Base-by-base conservation (phyloP, 371 early-diverging fungal species). In the Lichtheimia corymbifera region DNA sequence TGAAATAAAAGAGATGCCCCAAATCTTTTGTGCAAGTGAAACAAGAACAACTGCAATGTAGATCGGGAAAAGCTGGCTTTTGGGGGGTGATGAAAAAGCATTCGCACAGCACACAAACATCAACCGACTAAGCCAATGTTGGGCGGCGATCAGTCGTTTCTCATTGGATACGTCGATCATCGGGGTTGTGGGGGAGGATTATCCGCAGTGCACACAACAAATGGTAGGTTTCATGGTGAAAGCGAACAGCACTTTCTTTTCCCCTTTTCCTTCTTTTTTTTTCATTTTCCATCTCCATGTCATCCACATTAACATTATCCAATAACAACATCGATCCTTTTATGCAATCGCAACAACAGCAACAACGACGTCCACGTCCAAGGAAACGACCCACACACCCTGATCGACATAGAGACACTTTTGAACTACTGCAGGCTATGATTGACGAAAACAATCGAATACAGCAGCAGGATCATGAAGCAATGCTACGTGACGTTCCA, bases 331-430 rank as follows among this genome's bases (percentile, higher is more conserved):
- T 18, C 47, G 47, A 47, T 22, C 47, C n/a, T 47, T 47, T 18
- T 47, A 47, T 47, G 47, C 22, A 18, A 22, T 47, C 47, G 11
- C 47, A 47, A 5, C 47, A 35, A 14, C 17, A 53, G 6, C 13
- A 51, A 51, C 59, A 49, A 14, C 6, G 35, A 11, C 35, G 47
- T 18, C 17, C 47, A 22, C 18, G 18, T 18, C 5, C 47, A 22
- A 47, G 47, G 47, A n/a, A 52, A 14, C 22, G 28, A n/a, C 24
- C 53, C 30, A 55, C 55, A 12, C 69, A 70, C 25, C 63, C 63
- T n/a, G 73, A 74, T 58, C 66, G 75, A 56, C 65, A 73, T 55
- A 53, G 73, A n/a, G 79, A 78, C 35, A 63, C 66, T 35, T 78
- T 68, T 54, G 60, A 71, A 30, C 35, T 74, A 15, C 43, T 78